Base-by-base conservation (phyloP, 1,284 basidiomycete species). In the Microstroma glucosiphilum region DNA sequence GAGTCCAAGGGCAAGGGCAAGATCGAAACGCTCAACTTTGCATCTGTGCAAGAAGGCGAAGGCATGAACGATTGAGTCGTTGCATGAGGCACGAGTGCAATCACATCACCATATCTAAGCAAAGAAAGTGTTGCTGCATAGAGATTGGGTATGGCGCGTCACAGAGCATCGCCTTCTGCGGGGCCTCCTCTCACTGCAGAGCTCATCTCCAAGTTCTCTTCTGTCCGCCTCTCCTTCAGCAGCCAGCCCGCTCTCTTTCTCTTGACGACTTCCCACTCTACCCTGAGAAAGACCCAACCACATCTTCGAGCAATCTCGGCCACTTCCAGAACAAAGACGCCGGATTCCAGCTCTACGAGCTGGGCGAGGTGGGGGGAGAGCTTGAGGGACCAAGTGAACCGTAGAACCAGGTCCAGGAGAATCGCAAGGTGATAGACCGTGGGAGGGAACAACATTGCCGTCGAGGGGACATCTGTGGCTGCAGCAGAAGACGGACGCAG, bases 231-330 rank as follows among this genome's bases (percentile, higher is more conserved):
- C 46, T 23, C 46, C 7, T 23, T n/a, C 46, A 48, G 23, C 46
- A 48, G n/a, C 46, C 23, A n/a, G 17, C 51, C 26, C n/a, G 51
- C 51, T 13, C 51, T 43, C 19, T 46, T 37, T 2, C 60, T 54
- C 57, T 64, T 40, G 0, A 76, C 72, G 4, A 64, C 61, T 56
- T 78, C 76, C 76, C 75, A 77, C 58, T 99, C 96, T 26, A 97
- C 86, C 19, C 96, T 85, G 69, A 98, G 82, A 80, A 96, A 94
- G 9, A 96, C 90, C 96, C 96, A 99, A 80, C 94, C 85, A 89
- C 92, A 96, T 69, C 96, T 81, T 59, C 96, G 83, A 37, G 92
- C 73, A 42, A 98, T 82, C 81, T 98, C 96, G 49, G 93, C 85
- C 55, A 90, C 84, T 81, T 99, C 93, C 69, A 98, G 85, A 82